Percentiles rank a stretch among this genome's conserved stretches.
Evolutionary conservation across 805 yeast genomes (phyloP).

Genomic region (Candida odintsovae): DNA sequence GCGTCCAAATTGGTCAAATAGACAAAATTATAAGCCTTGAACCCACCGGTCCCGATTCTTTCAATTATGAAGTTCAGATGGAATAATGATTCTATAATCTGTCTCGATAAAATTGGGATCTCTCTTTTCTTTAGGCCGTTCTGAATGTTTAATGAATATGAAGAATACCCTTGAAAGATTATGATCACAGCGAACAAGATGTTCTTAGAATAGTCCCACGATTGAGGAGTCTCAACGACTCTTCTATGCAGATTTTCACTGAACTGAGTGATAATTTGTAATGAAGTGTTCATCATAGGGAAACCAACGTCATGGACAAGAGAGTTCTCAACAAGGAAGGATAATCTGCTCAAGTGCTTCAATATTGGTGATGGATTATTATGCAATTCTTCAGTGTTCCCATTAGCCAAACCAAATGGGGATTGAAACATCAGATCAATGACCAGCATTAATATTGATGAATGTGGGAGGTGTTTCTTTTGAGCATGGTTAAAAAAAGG

Average conservation of each 20-base stretch:
- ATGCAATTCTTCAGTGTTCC: constrained; percentile 1
- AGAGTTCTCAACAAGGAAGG: constrained; percentile 38
- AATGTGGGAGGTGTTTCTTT: constrained; percentile 17
- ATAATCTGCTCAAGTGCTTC: constrained; percentile 43
- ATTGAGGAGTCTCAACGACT: constrained; percentile 8
- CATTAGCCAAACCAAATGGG: constrained; percentile 14
- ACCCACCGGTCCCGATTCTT: constrained; percentile 58
- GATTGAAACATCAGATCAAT: constrained; percentile 18
- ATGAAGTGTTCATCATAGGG: constrained; percentile 11
- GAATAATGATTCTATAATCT: constrained; percentile 36
- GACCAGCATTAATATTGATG: constrained; percentile 12
- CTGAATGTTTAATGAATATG: constrained; percentile 30
- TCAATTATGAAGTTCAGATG: constrained; percentile 42
- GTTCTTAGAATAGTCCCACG: constrained; percentile 36
- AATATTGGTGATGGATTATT: constrained; percentile 32
- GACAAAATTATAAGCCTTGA: constrained; percentile 57
- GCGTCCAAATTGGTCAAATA: constrained; percentile 44
- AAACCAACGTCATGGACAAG: constrained; percentile 19
- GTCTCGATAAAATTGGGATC: constrained; percentile 20
- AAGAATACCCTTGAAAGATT: constrained; percentile 43
- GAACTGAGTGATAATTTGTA: constrained; percentile 13
- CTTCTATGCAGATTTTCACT: constrained; percentile 5
- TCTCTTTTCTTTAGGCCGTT: constrained; percentile 12
- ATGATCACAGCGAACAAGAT: constrained; percentile 43
- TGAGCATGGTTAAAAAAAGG: constrained; percentile 13